Percentiles rank a stretch among this genome's conserved stretches.
These are phyloP conservation scores for Discostella pseudostelligera DNA, from an alignment of 108 stramenopile genomes.

Conservation along the genomic window DNA sequence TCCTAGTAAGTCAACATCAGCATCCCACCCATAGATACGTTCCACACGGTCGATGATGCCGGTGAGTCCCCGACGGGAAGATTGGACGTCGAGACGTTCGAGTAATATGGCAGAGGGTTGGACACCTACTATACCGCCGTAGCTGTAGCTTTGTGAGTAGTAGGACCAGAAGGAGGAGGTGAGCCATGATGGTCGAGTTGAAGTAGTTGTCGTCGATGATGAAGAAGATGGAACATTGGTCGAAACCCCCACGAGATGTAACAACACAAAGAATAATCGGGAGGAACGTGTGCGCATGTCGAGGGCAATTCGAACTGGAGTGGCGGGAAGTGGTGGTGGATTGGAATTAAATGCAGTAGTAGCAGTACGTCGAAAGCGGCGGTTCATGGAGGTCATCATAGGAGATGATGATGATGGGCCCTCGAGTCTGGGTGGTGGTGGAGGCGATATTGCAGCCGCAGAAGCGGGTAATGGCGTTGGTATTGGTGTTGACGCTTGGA, in stretches of 20 bases:
- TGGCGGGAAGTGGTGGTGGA: background rate
- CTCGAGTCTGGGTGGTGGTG: too few relatives aligned
- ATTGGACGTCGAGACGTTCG: constrained; percentile 47
- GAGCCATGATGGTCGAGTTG: constrained; percentile 13
- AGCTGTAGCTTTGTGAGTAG: too few relatives aligned
- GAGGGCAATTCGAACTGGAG: background rate
- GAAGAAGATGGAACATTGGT: constrained; percentile 35
- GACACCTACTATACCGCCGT: constrained; percentile 54
- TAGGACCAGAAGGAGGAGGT: constrained; percentile 1
- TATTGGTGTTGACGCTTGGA: too few relatives aligned
- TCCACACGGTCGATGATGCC: constrained; percentile 36
- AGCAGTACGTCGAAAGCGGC: too few relatives aligned
- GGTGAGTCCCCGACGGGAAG: constrained; percentile 20
- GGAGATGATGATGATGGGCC: too few relatives aligned
- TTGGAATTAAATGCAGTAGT: background rate
- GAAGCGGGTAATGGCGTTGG: too few relatives aligned
- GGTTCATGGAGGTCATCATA: too few relatives aligned
- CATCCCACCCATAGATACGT: constrained; percentile 26
- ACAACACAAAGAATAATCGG: constrained; percentile 55
- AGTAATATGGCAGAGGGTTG: constrained; percentile 55
- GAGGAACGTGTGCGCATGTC: constrained; percentile 56
- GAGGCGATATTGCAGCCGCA: too few relatives aligned
- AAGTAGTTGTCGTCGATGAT: background rate
- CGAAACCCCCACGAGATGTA: constrained; percentile 61
- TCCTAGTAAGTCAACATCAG: constrained; percentile 21